Conservation (phyloP, 345 rosid genomes). For the Trapa incisa region DNA sequence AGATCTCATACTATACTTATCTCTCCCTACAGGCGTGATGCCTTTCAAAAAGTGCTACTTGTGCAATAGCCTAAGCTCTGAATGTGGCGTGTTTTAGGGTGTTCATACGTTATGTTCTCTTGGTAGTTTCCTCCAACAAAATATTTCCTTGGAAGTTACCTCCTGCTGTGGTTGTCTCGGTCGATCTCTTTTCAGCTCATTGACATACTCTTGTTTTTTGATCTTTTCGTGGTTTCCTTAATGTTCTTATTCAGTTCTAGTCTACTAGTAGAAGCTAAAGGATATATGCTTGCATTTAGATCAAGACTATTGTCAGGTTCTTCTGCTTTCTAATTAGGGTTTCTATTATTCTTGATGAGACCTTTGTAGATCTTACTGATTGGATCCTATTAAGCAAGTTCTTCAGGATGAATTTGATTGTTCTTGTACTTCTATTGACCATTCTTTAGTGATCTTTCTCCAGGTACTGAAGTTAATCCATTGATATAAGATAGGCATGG, state of each 20-base stretch:
- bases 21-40: neutral
- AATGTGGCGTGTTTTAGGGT: neutral
- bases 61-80: neutral
- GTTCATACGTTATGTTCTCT: neutral
- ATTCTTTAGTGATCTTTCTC: neutral
- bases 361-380: neutral
- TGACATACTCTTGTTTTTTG: neutral
- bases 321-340: neutral
- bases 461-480: neutral
- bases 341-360: neutral
- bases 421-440: neutral
- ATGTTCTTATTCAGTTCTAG: too few relatives aligned
- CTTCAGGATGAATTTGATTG: neutral
- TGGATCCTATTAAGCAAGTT: neutral
- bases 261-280: neutral
- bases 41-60: too few relatives aligned
- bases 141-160: neutral
- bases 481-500: slow-evolving; percentile 27
- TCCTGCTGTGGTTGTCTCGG: neutral
- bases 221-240: neutral
- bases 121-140: neutral
- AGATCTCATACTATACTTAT: neutral
- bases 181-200: neutral
- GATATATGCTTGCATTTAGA: neutral
- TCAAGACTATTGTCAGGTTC: neutral